phyloP scores from a whole-genome alignment of 345 rosid genomes.

The Gossypium rotundifolium region DNA sequence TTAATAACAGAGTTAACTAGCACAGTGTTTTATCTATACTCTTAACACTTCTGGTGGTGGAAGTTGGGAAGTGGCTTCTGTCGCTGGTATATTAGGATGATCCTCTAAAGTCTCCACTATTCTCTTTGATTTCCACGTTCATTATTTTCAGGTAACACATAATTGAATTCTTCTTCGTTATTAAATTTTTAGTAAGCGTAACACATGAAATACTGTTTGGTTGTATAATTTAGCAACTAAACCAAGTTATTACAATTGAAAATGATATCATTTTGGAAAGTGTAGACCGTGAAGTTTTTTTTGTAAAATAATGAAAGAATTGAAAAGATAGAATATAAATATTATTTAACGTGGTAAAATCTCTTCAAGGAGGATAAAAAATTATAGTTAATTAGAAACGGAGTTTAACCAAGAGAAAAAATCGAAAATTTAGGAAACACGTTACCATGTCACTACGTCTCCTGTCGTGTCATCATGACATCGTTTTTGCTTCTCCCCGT shows the following conservation, averaged over 20 bases:
- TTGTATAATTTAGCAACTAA: neutral
- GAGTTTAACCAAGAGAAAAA: too few relatives aligned
- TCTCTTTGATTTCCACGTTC: slow-evolving; percentile 55
- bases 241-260: neutral
- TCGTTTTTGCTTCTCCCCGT: too few relatives aligned
- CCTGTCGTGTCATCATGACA: too few relatives aligned
- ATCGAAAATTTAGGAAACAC: too few relatives aligned
- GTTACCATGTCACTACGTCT: neutral
- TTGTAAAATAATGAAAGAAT: too few relatives aligned
- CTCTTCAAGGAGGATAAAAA: too few relatives aligned
- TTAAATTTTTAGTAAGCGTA: neutral
- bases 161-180: slow-evolving; percentile 1
- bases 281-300: neutral
- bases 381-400: too few relatives aligned
- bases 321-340: too few relatives aligned
- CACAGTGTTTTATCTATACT: too few relatives aligned
- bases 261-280: neutral
- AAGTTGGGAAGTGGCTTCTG: slow-evolving; percentile 53
- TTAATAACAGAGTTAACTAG: too few relatives aligned
- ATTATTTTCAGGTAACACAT: slow-evolving; percentile 57
- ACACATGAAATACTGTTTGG: neutral
- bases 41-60: slow-evolving; percentile 20
- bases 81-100: slow-evolving; percentile 71
- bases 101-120: slow-evolving; percentile 54
- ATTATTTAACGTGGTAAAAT: too few relatives aligned